Evolutionary conservation across 192 early-diverging fungal genomes (phyloP), one percentile per base, ranked within the genome.

Genomic region (Entomortierella chlamydospora): DNA sequence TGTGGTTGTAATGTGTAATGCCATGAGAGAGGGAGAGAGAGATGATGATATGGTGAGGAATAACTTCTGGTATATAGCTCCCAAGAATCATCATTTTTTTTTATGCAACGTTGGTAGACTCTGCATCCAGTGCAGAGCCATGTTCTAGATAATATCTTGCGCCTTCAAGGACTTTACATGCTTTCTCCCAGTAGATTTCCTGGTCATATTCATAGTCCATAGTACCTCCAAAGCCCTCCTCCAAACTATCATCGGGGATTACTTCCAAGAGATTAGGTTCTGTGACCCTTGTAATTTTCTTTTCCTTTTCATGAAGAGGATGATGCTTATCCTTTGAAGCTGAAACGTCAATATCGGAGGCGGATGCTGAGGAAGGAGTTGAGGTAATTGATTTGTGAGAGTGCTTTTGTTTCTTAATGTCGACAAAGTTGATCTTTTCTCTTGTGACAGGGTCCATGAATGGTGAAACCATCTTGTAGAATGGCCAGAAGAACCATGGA

Each of bases 361-460:
- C 59, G 10, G 69, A 13, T 5, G 66, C 50, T 1, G 81, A 69
- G 26, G 73, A 71, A n/a, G 76, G 68, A 6, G 76, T 50, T 2
- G 76, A 79, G 20, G 60, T 56, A 15, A 57, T 31, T 13, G 53
- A 17, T 47, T 47, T 47, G 45, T 20, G 0, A 29, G 70, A 28
- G 41, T 29, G 57, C 57, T 73, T 77, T 61, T 87, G 74, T 37
- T 87, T 83, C 61, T 89, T 89, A 39, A 90, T 84, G 59, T 93
- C 82, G 22, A 93, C 90, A 82, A 98, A 95, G 29, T 94, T 89
- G 64, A 98, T 91, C 79, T 98, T 98, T 12, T 83, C 78, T 50
- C 89, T 89, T 34, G 97, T 98, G 41, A 97, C 90, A 7, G 95
- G 95, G 78, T 98, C 96, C 60, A 98, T 89, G 66, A 97, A 97